Evolutionary conservation across 305 asterid genomes (phyloP).

Genomic region (Salvia sclarea): DNA sequence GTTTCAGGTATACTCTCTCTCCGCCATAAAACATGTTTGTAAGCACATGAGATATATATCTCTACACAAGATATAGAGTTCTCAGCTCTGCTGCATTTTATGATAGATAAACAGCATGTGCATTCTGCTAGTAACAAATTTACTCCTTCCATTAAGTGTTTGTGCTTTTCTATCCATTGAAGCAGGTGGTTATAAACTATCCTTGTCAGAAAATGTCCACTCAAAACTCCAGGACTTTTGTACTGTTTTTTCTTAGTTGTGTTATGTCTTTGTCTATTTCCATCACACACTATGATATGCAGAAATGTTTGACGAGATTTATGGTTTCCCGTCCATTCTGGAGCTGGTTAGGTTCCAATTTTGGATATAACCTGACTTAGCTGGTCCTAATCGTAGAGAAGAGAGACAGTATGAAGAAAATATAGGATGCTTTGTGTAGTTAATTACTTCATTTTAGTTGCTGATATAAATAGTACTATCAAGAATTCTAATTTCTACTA

Average conservation of each 20-base stretch:
- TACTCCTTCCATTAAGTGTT: not conserved
- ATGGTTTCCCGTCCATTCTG: not conserved
- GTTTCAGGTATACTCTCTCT: constrained; percentile 41
- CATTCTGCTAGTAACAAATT: not conserved
- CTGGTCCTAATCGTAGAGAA: not conserved
- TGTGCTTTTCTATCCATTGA: not conserved
- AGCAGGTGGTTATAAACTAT: constrained; percentile 1
- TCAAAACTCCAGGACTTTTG: not conserved
- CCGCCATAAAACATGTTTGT: not conserved
- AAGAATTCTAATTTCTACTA: not conserved
- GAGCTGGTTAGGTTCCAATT: not conserved
- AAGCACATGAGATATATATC: not conserved
- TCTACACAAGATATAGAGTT: constrained; percentile 7
- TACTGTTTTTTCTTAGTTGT: not conserved
- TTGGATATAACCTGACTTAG: not conserved
- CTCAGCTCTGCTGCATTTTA: not conserved
- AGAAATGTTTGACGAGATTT: not conserved
- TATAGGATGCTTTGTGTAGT: not conserved
- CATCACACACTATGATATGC: not conserved
- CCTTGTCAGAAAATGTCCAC: not conserved
- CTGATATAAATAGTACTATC: constrained; percentile 12
- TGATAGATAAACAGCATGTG: constrained; percentile 1
- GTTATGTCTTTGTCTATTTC: not conserved
- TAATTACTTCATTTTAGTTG: not conserved
- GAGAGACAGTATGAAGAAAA: not conserved